These are phyloP conservation scores for Salix exigua DNA, from an alignment of 345 rosid genomes.

Conservation along the genomic window DNA sequence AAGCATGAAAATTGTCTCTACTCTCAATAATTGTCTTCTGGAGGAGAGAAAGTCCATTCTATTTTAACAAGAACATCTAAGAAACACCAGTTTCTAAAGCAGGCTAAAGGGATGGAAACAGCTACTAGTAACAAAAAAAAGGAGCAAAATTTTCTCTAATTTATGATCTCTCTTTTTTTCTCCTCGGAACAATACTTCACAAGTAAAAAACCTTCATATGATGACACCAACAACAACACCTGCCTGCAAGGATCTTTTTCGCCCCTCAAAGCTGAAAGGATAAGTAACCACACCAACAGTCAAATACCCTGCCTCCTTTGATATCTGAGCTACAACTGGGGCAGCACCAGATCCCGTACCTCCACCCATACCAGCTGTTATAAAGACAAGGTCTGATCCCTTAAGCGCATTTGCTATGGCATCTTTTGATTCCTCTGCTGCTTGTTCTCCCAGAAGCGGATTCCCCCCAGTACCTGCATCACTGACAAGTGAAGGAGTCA, in stretches of 20 bases:
- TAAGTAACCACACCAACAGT: conserved; percentile 98
- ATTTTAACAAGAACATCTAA: neutral
- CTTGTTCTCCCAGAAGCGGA: conserved; percentile 93
- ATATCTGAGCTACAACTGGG: conserved; percentile 88
- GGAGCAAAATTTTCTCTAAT: too few relatives aligned
- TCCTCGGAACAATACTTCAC: neutral
- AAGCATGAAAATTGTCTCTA: conserved; percentile 8
- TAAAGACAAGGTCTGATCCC: conserved; percentile 97
- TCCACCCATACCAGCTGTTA: conserved; percentile 99
- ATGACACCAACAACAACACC: conserved; percentile 13
- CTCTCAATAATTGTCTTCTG: too few relatives aligned
- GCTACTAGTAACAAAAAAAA: neutral
- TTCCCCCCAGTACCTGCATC: conserved; percentile 84
- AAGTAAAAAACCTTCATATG: neutral
- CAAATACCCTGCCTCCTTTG: conserved; percentile 88
- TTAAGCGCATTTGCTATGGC: conserved; percentile 83
- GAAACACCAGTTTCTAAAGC: neutral
- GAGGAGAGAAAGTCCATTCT: too few relatives aligned
- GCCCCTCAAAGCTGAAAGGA: conserved; percentile 98
- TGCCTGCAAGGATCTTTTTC: conserved; percentile 90
- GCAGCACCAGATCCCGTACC: conserved; percentile 99
- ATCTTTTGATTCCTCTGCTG: conserved; percentile 96
- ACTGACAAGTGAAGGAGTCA: conserved; percentile 9
- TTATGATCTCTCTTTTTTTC: neutral
- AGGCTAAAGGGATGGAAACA: neutral